Conservation (phyloP, 2,329 filamentous ascomycete genomes). For the Epichloe uncinata region DNA sequence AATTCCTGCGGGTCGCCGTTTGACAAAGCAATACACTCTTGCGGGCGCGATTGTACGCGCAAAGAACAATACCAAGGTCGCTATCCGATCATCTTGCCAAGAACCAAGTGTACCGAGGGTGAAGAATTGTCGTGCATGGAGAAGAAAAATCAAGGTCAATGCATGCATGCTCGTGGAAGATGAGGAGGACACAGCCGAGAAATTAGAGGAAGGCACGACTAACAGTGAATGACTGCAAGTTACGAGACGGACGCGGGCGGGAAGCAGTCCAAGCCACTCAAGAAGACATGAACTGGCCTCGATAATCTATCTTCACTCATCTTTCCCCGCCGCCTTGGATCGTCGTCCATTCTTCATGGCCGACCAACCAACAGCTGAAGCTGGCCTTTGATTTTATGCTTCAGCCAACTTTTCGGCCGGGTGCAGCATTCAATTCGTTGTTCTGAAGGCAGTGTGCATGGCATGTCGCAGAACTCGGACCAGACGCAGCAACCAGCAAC, state of each 20-base stretch:
- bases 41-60: not conserved
- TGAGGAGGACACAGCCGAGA: not conserved
- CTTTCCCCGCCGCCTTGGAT: not conserved
- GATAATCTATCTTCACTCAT: not conserved
- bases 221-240: not conserved
- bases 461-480: conserved; percentile 3
- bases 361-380: not conserved
- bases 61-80: not conserved
- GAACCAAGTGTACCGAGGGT: not conserved
- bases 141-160: not conserved
- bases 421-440: not conserved
- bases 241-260: not conserved
- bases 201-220: not conserved
- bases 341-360: no score
- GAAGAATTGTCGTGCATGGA: not conserved
- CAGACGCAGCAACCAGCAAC: not conserved
- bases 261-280: not conserved
- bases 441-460: not conserved
- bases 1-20: not conserved
- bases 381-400: not conserved
- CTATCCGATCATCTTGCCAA: not conserved
- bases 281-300: not conserved
- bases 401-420: not conserved
- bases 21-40: not conserved
- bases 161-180: no score